Evolutionary conservation across 352 stramenopile genomes (phyloP), one percentile per base, ranked within the genome.

Genomic region (Globisporangium ultimum): DNA sequence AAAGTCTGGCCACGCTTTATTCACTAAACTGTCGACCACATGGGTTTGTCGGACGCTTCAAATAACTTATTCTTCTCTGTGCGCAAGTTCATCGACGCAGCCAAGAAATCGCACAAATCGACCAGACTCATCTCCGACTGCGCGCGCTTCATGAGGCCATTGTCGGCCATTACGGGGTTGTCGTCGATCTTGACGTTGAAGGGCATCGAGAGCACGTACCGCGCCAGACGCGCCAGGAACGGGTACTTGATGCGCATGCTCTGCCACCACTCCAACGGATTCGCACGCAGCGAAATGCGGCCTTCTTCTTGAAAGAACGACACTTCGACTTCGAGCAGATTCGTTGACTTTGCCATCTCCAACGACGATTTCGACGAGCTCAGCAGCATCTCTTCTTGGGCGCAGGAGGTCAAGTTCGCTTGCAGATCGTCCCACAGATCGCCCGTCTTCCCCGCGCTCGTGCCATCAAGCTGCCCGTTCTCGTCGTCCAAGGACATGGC

Each of bases 341-440:
- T 91, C n/a, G 66, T 88, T 4, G 80, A 89, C 59, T 89, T 89
- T 13, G 70, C 76, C 11, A 88, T 65, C 45, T 91, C 82, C 11
- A 89, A 40, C 8, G 80, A 72, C 12, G 82, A 80, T 66, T 89
- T 91, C 20, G 79, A 71, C 12, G 78, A 79, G 52, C 70, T 78
- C 48, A 89, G 54, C n/a, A 88, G 56, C 76, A 91, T 76, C 55
- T 89, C 78, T 63, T 89, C 82, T 58, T 91, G 76, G 3, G 78
- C 82, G 56, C 79, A 89, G 13, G 74, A 87, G 21, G 78, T 66
- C 34, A 91, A 42, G 28, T 88, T 91, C 10, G 82, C 82, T 60
- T 91, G 82, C 9, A 91, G 66, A 50, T 91, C 82, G 48, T 91
- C 82, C 82, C 82, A 91, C 14, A 91, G 65, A 53, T 88, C 76